Evolutionary conservation across 2,329 filamentous ascomycete genomes (phyloP), one percentile per base, ranked within the genome.

Genomic region (Talaromyces sp.): DNA sequence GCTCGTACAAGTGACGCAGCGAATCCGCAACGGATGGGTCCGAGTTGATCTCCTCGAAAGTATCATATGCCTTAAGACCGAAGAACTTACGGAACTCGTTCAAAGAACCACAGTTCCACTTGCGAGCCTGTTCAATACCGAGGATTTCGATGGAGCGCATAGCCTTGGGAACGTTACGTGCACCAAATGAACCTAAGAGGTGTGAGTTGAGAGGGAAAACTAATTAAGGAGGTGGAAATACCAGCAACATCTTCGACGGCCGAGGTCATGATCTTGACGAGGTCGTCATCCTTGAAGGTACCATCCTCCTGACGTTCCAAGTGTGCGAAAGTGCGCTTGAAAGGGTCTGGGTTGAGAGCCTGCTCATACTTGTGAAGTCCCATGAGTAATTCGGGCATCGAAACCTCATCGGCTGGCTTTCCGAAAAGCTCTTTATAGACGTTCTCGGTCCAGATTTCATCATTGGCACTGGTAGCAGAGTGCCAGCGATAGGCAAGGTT

Each of bases 401-500:
- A 79, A 54, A 93, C 77, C 9, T 84, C 75, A 51, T 81, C 70
- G 15, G 82, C 76, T 61, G 86, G 76, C 73, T 87, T 86, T 55
- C 83, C 82, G 65, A 92, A 86, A 1, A 91, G 73, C 49, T 84
- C 76, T 1, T 77, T 73, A 70, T 90, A 92, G 63, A 90, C 82
- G 13, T 88, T 80, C 67, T 92, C 83, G 25, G 91, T 89, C 91
- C 91, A 96, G 66, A 87, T 82, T 70, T 95, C 91, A 68, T 96
- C 92, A 65, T 85, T 86, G 62, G 86, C 84, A 42, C 83, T 84
- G 67, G 95, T 90, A 67, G 88, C 87, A 3, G 90, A 91, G 77
- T 96, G 91, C 91, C 91, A 96, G 65, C 91, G 84, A 73, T 96
- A 96, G 66, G 90, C 89, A 10, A 96, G 81, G 71, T 95, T 96